Conservation (phyloP, 1,139 yeast genomes). For the Saccharomyces hybrid region DNA sequence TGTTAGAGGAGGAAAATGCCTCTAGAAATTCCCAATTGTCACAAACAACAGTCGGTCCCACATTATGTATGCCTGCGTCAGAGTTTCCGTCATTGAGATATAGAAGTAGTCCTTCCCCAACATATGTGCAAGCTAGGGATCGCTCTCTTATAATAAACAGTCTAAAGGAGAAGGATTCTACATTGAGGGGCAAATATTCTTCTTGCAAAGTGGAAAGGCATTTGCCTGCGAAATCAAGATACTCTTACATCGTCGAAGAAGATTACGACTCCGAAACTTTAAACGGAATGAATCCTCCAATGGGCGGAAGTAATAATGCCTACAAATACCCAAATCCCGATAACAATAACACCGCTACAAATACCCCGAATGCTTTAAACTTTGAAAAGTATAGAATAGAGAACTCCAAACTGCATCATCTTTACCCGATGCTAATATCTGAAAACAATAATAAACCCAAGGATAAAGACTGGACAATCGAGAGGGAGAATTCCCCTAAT, state of each 20-base stretch:
- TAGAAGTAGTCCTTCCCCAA: not conserved
- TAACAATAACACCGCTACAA: not conserved
- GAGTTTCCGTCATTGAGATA: constrained; percentile 26
- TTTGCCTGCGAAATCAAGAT: constrained; percentile 23
- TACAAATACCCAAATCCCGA: not conserved
- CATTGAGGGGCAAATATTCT: constrained; percentile 14
- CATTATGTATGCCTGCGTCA: constrained; percentile 29
- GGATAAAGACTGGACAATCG: not conserved
- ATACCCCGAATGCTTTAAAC: not conserved
- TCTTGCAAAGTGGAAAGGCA: constrained; percentile 26
- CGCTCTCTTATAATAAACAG: constrained; percentile 7
- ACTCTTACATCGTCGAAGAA: constrained; percentile 30
- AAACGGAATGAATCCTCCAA: not conserved
- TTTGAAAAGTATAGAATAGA: constrained; percentile 6
- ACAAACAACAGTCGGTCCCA: constrained; percentile 8
- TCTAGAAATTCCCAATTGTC: not conserved
- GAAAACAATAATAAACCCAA: not conserved
- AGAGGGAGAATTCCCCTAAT: not conserved
- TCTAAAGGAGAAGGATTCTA: constrained; percentile 8
- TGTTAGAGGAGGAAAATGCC: constrained; percentile 17
- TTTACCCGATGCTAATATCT: not conserved
- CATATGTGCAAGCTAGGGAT: not conserved
- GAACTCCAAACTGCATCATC: constrained; percentile 1
- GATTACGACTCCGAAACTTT: constrained; percentile 14
- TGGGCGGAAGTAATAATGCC: not conserved